Evolutionary conservation across 1,284 basidiomycete species (phyloP), one percentile per base, ranked within the genome.

Genomic region (Trametes versicolor): DNA sequence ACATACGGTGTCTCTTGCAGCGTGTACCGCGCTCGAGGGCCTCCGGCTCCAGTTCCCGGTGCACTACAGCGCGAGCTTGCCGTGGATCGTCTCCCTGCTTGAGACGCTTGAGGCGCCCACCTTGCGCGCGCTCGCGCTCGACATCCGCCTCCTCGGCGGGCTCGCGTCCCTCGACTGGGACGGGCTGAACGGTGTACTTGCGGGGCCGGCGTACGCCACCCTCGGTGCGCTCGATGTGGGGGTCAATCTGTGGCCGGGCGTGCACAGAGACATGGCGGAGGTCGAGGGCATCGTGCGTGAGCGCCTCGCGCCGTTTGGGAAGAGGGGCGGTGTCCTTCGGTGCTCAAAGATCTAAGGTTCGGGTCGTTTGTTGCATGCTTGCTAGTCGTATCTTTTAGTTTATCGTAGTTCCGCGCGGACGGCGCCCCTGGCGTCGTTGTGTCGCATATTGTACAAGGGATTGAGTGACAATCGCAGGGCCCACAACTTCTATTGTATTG

Each of bases 141-240:
- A 64, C 45, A 54, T 76, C 39, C 71, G 75, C n/a, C 67, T 77
- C 29, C 67, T 77, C 51, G 75, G 75, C 8, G 57, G 60, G 41
- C 55, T 75, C 45, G 68, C 71, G 53, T 69, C 67, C n/a, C 62
- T 75, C 37, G 72, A 76, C 49, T 77, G 74, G 76, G 66, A 53
- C 25, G 57, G 50, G 13, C 58, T 76, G 12, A 63, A 67, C 49
- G 53, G 23, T 23, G 61, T 64, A 0, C 68, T 76, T 15, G 34
- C 65, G 6, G 50, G 60, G 12, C 58, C 69, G 45, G 55, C 58
- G 63, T 75, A 70, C 48, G 60, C 59, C 21, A 25, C 39, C n/a
- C 58, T 77, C 29, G 61, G 60, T 15, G 43, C 53, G 19, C 43
- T 77, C 25, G n/a, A 37, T 13, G 49, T 75, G 43, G 68, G 68